Base-by-base conservation (phyloP, 495 filamentous ascomycete genomes). In the Aspergillus haitiensis region DNA sequence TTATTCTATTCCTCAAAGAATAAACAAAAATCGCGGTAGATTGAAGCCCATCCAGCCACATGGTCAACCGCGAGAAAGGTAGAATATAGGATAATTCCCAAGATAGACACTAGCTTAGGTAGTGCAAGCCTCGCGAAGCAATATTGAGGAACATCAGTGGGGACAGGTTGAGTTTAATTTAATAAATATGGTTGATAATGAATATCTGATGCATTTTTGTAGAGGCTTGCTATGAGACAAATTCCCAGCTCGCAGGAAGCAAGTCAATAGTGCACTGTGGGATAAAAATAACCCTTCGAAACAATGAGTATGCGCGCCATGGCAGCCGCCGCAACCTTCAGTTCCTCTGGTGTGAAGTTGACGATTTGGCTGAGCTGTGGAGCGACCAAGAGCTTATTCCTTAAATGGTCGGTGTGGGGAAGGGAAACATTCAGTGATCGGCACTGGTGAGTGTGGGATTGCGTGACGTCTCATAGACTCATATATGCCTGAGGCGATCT, bases 351-450 rank as follows among this genome's bases (percentile, higher is more conserved):
- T 13, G 33, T 34, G 31, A 52, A 52, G 11, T 37, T n/a, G 11
- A n/a, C 31, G 35, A 39, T 34, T 36, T 37, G 33, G 12, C 7
- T 47, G 32, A 40, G 32, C 12, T 7, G 47, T 33, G 33, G 9
- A 49, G 5, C 16, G 15, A 37, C 9, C 33, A 45, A 40, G 44
- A 58, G 40, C 45, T 46, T 59, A 59, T 59, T 51, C 18, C 58
- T 66, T 61, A 35, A 61, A 61, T 63, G 44, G 37, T 63, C 60
- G 57, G 61, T 66, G 64, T 63, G 56, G 51, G 55, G 51, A 47
- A 18, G n/a, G 44, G 46, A 33, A 32, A 21, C 36, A 45, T 34
- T 40, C 40, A 35, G 13, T 55, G 50, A 66, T 57, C 59, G 39
- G 53, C 52, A 27, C 44, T 34, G 55, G 37, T 58, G 13, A 42